Percentiles rank a stretch among this genome's conserved stretches.
Evolutionary conservation across 305 asterid species (phyloP).

Genomic region (Nicotiana rustica): DNA sequence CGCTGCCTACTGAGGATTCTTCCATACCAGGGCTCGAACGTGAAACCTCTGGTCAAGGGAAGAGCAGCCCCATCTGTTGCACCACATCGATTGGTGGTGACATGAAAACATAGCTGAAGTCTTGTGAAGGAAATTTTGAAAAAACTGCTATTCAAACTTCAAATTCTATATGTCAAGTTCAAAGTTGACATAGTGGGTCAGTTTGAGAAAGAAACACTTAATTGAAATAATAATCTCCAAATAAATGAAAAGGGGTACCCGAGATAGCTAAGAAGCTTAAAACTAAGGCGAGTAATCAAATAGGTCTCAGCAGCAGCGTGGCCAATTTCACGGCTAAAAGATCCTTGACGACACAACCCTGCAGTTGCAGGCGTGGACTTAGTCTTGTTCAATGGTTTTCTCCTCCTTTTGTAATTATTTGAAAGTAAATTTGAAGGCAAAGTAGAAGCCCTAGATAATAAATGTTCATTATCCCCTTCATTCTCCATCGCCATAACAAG

Average conservation of each 20-base stretch:
- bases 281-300: slow-evolving; percentile 79
- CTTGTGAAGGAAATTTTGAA: too few species aligned
- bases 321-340: slow-evolving; percentile 76
- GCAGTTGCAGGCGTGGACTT: slow-evolving; percentile 50
- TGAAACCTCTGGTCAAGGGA: too few species aligned
- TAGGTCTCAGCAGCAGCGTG: slow-evolving; percentile 98
- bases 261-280: slow-evolving; percentile 87
- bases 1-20: too few species aligned
- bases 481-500: not conserved
- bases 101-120: too few species aligned
- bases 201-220: too few species aligned
- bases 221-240: not conserved
- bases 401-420: slow-evolving; percentile 46
- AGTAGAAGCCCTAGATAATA: slow-evolving; percentile 47
- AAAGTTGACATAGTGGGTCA: too few species aligned
- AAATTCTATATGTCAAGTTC: too few species aligned
- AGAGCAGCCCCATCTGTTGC: too few species aligned
- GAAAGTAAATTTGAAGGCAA: slow-evolving; percentile 4
- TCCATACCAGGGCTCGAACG: too few species aligned
- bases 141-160: too few species aligned
- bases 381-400: slow-evolving; percentile 54
- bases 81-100: too few species aligned
- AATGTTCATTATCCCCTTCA: slow-evolving; percentile 25
- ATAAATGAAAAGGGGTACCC: slow-evolving; percentile 57
- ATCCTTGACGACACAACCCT: slow-evolving; percentile 58